These are phyloP conservation scores for Chalciporus chontae DNA, from an alignment of 768 basidiomycete species.

Conservation along the genomic window DNA sequence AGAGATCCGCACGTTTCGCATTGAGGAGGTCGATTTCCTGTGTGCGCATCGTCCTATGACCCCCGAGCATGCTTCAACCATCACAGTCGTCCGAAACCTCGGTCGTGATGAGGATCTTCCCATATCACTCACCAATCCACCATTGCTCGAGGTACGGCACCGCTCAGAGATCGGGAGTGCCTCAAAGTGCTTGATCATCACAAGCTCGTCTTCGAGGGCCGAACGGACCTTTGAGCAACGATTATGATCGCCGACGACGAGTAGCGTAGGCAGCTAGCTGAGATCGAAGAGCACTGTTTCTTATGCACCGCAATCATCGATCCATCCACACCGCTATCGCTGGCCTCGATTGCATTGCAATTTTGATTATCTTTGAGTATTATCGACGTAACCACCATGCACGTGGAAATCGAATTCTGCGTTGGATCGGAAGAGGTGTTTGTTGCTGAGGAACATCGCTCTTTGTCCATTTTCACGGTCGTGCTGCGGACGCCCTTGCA, in stretches of 20 bases:
- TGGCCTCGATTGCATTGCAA: not conserved
- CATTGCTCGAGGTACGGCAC: conserved; percentile 10
- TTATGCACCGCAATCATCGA: not conserved
- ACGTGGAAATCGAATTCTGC: not conserved
- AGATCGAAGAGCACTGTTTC: not conserved
- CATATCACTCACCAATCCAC: conserved; percentile 5
- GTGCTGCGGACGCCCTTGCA: not conserved
- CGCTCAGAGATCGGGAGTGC: not conserved
- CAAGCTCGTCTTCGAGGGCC: not conserved
- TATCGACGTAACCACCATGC: not conserved
- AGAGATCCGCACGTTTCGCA: conserved; percentile 18
- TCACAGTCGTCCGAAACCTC: not conserved
- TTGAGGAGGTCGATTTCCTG: conserved; percentile 5
- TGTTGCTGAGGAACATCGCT: not conserved
- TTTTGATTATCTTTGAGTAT: not conserved
- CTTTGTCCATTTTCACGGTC: not conserved
- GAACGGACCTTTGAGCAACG: not conserved
- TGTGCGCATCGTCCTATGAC: not conserved
- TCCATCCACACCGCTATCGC: not conserved
- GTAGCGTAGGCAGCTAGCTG: not conserved
- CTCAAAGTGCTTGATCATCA: not conserved
- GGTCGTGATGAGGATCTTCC: conserved; percentile 15
- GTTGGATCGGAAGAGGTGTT: not conserved
- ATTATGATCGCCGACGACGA: conserved; percentile 12
- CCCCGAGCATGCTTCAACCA: conserved; percentile 4